Evolutionary conservation across 2,329 filamentous ascomycete genomes (phyloP).

Genomic region (Aspergillus melleus): DNA sequence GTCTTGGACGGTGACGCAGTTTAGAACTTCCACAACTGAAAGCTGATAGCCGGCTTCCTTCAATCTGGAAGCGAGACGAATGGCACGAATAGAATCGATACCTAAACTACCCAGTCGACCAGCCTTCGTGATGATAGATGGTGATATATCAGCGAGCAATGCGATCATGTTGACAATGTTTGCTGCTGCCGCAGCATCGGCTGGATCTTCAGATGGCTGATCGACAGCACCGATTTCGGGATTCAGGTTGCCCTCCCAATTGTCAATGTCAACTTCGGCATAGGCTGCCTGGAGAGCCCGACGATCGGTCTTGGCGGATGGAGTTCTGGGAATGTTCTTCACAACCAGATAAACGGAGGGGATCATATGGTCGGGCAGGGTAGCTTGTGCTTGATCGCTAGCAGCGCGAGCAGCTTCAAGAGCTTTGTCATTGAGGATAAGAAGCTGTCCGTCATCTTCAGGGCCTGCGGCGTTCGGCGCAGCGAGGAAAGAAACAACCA

Average conservation of each 20-base stretch:
- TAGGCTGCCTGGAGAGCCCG: constrained; percentile 29
- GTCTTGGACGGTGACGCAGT: constrained; percentile 30
- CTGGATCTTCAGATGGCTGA: background rate
- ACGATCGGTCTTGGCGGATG: constrained; percentile 36
- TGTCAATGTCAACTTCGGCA: constrained; percentile 25
- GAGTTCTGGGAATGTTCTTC: constrained; percentile 28
- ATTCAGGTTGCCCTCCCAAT: constrained; percentile 27
- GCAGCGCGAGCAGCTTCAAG: constrained; percentile 25
- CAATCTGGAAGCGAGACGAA: constrained; percentile 28
- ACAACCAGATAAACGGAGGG: constrained; percentile 34
- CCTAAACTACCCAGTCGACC: constrained; percentile 30
- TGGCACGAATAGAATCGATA: constrained; percentile 34
- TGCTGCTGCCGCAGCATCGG: background rate
- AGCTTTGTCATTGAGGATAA: constrained; percentile 18
- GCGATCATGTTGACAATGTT: constrained; percentile 25
- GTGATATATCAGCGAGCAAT: constrained; percentile 21
- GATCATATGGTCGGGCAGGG: constrained; percentile 35
- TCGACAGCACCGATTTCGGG: constrained; percentile 10
- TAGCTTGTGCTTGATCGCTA: constrained; percentile 17
- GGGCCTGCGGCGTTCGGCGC: constrained; percentile 18
- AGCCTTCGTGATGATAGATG: constrained; percentile 19
- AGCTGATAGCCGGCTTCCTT: constrained; percentile 24
- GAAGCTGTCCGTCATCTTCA: constrained; percentile 3
- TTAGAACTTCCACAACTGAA: constrained; percentile 31
- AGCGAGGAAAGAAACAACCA: constrained; percentile 38